These are phyloP conservation scores for Rhytidhysteron rufulum DNA, from an alignment of 2,329 filamentous ascomycete genomes.

Conservation along the genomic window DNA sequence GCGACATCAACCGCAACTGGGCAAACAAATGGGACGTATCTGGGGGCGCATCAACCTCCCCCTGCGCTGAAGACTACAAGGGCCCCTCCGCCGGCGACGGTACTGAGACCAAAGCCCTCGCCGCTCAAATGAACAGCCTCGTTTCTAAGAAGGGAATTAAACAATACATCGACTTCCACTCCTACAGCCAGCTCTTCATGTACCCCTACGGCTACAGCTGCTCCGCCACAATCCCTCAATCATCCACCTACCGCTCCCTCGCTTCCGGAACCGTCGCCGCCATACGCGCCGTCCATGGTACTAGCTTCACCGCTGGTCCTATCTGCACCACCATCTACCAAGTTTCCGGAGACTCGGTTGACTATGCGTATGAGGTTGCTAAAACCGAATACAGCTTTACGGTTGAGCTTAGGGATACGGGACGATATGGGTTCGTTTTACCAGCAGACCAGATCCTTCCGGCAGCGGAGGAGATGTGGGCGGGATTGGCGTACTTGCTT, in stretches of 20 bases:
- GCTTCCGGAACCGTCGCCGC: constrained; percentile 49
- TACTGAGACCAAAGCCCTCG: constrained; percentile 40
- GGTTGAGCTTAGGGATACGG: constrained; percentile 49
- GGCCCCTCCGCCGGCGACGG: constrained; percentile 31
- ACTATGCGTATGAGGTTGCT: constrained; percentile 42
- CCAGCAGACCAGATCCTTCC: constrained; percentile 48
- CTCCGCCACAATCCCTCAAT: constrained; percentile 43
- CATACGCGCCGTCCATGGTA: constrained; percentile 54
- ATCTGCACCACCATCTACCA: constrained; percentile 62
- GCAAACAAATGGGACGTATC: constrained; percentile 29
- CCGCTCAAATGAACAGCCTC: constrained; percentile 45
- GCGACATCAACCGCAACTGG: constrained; percentile 41
- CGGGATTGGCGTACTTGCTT: constrained; percentile 33
- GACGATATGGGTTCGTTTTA: constrained; percentile 47
- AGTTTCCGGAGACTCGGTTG: constrained; percentile 45
- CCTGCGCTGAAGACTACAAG: constrained; percentile 36
- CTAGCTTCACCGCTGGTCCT: constrained; percentile 39
- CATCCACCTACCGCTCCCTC: constrained; percentile 48
- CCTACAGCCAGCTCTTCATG: constrained; percentile 44
- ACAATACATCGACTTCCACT: constrained; percentile 63
- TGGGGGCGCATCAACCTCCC: constrained; percentile 30
- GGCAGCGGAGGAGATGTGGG: constrained; percentile 46
- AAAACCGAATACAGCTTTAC: constrained; percentile 46
- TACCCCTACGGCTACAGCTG: constrained; percentile 58
- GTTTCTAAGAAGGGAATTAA: constrained; percentile 48